Base-by-base conservation (phyloP, 352 stramenopile genomes). In the Globisporangium heterothallicum region DNA sequence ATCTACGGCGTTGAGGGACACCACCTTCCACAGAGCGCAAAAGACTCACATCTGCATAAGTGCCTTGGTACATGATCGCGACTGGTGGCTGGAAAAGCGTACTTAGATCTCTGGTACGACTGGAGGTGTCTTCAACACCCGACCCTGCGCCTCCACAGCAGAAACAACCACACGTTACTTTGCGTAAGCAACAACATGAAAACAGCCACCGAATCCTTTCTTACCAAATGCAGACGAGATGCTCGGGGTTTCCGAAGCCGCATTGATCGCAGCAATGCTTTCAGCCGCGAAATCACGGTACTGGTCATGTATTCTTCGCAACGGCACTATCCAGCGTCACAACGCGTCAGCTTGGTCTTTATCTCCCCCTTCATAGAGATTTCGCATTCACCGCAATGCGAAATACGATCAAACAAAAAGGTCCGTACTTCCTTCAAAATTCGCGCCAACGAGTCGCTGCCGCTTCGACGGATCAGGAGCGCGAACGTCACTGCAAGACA, bases 281-380 rank as follows among this genome's bases (percentile, higher is more conserved):
- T 94, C 83, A 8, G 78, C 79, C 19, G 80, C 83, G 59, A 92
- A 94, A 50, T 94, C 78, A 16, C 78, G 83, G 48, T 86, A 77
- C 54, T 85, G 77, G 43, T 87, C 74, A 24, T 81, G 77, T 49
- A 86, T 50, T 52, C 78, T 74, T 14, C 78, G 74, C 43, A 85
- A 60, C 10, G 75, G 66, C 61, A 83, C 61, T 72, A 40, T 8
- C 8, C 25, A 10, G 25, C n/a, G 6, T 18, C 24, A 38, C 9
- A 49, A 56, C 35, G 16, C 10, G 42, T 29, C n/a, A 45, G 12
- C 16, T 49, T 16, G 22, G n/a, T n/a, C n/a, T n/a, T n/a, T n/a
- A n/a, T n/a, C n/a, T n/a, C n/a, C n/a, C n/a, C n/a, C n/a, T n/a
- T n/a, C n/a, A n/a, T n/a, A n/a, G n/a, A n/a, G n/a, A n/a, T n/a